Evolutionary conservation across 768 basidiomycete genomes (phyloP).

Genomic region (Infundibulicybe gibba): DNA sequence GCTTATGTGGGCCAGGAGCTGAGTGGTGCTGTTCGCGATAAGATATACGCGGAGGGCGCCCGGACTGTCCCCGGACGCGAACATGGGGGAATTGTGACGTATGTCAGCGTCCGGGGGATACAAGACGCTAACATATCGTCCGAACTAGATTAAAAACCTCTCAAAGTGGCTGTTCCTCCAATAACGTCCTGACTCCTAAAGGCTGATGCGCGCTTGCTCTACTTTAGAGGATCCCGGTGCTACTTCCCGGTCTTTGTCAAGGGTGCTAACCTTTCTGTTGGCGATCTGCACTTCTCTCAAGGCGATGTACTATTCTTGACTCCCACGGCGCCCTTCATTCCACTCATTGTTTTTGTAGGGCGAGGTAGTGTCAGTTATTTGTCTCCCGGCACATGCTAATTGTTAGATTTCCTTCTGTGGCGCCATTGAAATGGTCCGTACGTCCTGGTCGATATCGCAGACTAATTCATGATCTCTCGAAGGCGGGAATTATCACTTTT

Average conservation of each 20-base stretch:
- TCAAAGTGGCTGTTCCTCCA: conserved; percentile 38
- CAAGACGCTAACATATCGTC: neutral
- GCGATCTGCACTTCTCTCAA: conserved; percentile 78
- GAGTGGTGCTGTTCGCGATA: conserved; percentile 36
- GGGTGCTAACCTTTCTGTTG: conserved; percentile 75
- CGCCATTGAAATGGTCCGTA: conserved; percentile 68
- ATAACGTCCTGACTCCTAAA: neutral
- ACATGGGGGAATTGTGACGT: conserved; percentile 80
- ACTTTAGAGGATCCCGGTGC: conserved; percentile 58
- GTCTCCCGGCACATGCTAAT: neutral
- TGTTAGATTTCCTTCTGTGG: conserved; percentile 68
- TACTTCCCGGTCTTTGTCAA: conserved; percentile 77
- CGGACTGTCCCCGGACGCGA: conserved; percentile 76
- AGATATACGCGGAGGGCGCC: conserved; percentile 64
- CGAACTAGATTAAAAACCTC: conserved; percentile 65
- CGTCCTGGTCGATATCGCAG: neutral
- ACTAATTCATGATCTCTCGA: neutral
- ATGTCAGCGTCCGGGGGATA: conserved; percentile 14
- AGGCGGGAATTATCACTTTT: conserved; percentile 74
- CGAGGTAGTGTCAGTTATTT: conserved; percentile 35
- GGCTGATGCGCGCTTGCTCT: neutral
- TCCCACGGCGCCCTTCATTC: neutral
- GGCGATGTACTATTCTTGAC: conserved; percentile 46
- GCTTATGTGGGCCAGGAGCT: conserved; percentile 72
- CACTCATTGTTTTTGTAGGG: conserved; percentile 32